Conservation (phyloP, 768 basidiomycete species). For the Boletus patriciae region DNA sequence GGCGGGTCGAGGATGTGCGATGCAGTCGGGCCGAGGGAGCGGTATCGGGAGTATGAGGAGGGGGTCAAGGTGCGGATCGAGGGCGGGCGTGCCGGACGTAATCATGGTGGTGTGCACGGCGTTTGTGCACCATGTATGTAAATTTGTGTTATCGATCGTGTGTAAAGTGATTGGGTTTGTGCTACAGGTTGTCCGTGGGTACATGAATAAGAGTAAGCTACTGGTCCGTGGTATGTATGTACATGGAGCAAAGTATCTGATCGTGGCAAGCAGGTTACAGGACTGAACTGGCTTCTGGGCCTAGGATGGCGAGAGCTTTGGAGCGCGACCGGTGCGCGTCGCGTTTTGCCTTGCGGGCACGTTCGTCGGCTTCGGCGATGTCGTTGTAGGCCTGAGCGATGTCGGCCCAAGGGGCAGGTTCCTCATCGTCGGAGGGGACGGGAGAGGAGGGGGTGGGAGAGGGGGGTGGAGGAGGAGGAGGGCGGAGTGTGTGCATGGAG, state of each 20-base stretch:
- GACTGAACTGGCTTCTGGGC: slow-evolving; percentile 1
- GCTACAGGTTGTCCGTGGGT: not conserved
- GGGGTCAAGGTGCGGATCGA: slow-evolving; percentile 64
- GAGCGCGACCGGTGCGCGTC: slow-evolving; percentile 7
- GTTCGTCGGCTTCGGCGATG: slow-evolving; percentile 3
- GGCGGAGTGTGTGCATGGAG: not conserved
- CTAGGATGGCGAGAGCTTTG: slow-evolving; percentile 6
- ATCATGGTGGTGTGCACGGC: slow-evolving; percentile 13
- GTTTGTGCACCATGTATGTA: not conserved
- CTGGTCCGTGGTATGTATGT: no score
- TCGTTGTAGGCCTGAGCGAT: slow-evolving; percentile 1
- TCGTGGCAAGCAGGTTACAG: not conserved
- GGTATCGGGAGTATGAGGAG: slow-evolving; percentile 81
- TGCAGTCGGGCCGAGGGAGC: slow-evolving; percentile 58
- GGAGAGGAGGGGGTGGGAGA: no score
- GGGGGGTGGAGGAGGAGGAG: not conserved
- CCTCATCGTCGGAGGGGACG: no score
- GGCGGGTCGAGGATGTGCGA: slow-evolving; percentile 74
- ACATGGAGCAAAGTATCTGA: no score
- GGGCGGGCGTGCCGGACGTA: slow-evolving; percentile 67
- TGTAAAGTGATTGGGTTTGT: no score
- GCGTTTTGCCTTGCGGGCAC: slow-evolving; percentile 11
- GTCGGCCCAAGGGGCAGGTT: not conserved
- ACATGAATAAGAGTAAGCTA: no score
- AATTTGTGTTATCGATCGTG: not conserved